Evolutionary conservation across 2,329 filamentous ascomycete species (phyloP), one percentile per base, ranked within the genome.

Genomic region (Plenodomus lindquistii): DNA sequence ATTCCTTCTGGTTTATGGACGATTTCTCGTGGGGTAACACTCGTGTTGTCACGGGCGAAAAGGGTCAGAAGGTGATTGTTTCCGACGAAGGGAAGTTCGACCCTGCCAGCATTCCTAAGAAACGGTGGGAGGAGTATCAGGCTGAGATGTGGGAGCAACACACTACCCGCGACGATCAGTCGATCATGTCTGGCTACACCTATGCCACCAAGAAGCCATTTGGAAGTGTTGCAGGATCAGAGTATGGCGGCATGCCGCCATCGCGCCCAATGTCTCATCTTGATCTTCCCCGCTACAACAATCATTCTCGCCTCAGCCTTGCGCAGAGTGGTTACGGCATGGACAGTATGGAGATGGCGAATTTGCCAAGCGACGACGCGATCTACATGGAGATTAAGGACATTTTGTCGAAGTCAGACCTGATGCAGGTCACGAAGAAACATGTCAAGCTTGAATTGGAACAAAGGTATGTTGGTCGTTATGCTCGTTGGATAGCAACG

Each of bases 21-120:
- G 94, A 99, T 76, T 99, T 99, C 83, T 89, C 88, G 65, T 99
- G 94, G 94, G 94, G 94, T 75, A 99, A 97, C 75, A 99, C 94
- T 35, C 93, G 94, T 85, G 85, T 99, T 48, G 91, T 99, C 57
- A 94, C 89, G 7, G 94, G 94, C 70, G 94, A 99, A 71, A 87
- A 87, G 73, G 94, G 94, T 57, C 87, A 91, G 71, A 93, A 97
- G 79, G 79, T 97, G 54, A 85, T 99, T 62, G 87, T 99, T 59
- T 90, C 91, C 1, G 94, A 99, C 71, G 94, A 99, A 77, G 94
- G 94, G 78, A 97, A 96, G 74, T 99, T 97, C 69, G 94, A 99
- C 69, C 93, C 94, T 13, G 80, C 82, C 39, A 89, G 86, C 31
- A 97, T 99, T 60, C 94, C 94, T 17, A 89, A 90, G 77, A 99